Conservation (phyloP, 768 basidiomycete genomes). For the Paxillus rubicundulus region DNA sequence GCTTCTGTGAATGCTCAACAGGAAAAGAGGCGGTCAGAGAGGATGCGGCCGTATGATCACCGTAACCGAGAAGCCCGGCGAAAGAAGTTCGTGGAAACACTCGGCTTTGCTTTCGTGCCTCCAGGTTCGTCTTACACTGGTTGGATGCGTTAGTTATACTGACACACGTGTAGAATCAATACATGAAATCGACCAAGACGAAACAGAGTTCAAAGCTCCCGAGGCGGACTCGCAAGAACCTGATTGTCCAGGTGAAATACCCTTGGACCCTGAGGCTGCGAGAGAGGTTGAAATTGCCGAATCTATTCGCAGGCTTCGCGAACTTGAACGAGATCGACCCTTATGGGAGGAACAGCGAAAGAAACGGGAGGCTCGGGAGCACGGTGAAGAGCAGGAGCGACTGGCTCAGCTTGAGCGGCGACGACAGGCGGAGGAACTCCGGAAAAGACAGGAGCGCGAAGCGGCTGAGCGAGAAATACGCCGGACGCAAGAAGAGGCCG, state of each 20-base stretch:
- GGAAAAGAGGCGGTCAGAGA: conserved; percentile 41
- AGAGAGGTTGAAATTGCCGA: conserved; percentile 51
- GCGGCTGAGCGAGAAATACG: conserved; percentile 23
- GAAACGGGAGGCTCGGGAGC: conserved; percentile 42
- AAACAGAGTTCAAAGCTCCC: not conserved
- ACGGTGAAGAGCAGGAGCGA: conserved; percentile 41
- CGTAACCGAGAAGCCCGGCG: conserved; percentile 39
- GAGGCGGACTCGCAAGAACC: conserved; percentile 7
- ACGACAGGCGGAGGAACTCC: conserved; percentile 32
- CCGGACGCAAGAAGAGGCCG: conserved; percentile 26
- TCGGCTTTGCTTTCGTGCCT: conserved; percentile 19
- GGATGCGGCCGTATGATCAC: conserved; percentile 38
- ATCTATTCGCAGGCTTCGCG: conserved; percentile 64
- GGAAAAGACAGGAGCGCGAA: conserved; percentile 23
- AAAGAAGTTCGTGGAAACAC: conserved; percentile 39
- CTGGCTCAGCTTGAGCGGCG: conserved; percentile 34
- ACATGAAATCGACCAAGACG: conserved; percentile 12
- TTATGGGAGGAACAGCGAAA: conserved; percentile 57
- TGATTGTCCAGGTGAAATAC: not conserved
- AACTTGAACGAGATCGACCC: conserved; percentile 62
- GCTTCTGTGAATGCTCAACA: conserved; percentile 36
- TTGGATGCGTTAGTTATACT: not conserved
- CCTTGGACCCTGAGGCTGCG: conserved; percentile 35
- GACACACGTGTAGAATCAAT: conserved; percentile 10
- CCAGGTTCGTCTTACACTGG: conserved; percentile 14